These are phyloP conservation scores for Leptomonas seymouri DNA, from an alignment of 208 protist species.

Conservation along the genomic window DNA sequence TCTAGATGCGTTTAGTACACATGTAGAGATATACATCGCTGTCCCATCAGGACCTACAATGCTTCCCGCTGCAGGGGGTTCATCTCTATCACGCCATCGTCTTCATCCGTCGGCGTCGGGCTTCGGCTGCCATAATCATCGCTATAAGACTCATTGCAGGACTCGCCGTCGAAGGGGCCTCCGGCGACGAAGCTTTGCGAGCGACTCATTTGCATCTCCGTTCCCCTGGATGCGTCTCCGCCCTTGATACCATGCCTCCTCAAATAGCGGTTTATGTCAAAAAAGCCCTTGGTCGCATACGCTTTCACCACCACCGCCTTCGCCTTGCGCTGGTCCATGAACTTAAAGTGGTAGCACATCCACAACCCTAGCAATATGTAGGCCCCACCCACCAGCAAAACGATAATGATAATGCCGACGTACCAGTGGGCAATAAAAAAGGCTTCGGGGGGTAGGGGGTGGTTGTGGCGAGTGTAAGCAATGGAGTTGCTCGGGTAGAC, in stretches of 20 bases:
- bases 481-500: slow-evolving; percentile 22
- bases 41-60: neutral
- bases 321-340: slow-evolving; percentile 32
- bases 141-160: slow-evolving; percentile 15
- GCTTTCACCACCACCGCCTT: slow-evolving; percentile 36
- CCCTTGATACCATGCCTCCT: neutral
- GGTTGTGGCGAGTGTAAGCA: slow-evolving; percentile 15
- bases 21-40: too few relatives aligned
- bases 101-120: neutral
- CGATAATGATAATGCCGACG: slow-evolving; percentile 42
- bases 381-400: slow-evolving; percentile 15
- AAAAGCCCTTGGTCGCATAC: slow-evolving; percentile 36
- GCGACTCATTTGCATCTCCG: too few relatives aligned
- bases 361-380: slow-evolving; percentile 36
- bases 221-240: too few relatives aligned
- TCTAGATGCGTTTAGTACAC: too few relatives aligned
- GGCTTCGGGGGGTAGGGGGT: neutral
- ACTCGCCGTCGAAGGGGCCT: neutral
- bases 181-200: slow-evolving; percentile 2
- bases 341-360: slow-evolving; percentile 40
- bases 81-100: slow-evolving; percentile 11
- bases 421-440: slow-evolving; percentile 44
- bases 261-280: slow-evolving; percentile 19
- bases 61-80: slow-evolving; percentile 16
- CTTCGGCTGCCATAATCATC: slow-evolving; percentile 9